Evolutionary conservation across 306 rosid genomes (phyloP), one percentile per base, ranked within the genome.

Genomic region (Betula pendula): DNA sequence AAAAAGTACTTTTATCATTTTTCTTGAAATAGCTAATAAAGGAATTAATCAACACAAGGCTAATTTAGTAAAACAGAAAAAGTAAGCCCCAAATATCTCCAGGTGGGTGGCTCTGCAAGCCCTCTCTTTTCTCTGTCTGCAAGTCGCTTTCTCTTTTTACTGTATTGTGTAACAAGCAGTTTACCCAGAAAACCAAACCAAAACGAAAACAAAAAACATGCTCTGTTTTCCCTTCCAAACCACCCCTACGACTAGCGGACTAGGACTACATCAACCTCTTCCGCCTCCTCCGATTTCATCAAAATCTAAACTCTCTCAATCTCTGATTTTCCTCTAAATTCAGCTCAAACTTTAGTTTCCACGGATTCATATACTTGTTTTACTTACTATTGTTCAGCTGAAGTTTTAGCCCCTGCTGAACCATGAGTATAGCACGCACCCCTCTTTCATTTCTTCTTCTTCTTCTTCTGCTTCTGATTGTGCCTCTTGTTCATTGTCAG

Each of bases 121-220:
- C 63, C 78, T 60, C 71, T 63, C 63, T 65, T 35, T 48, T 69
- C 20, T 58, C 52, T 62, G 73, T 72, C 62, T 43, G 24, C 53
- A 63, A 8, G 85, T 90, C 87, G 69, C 86, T 81, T 78, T 88
- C 91, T 73, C 75, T 56, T 62, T 53, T 78, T 72, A 77, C 86
- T 47, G 75, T 77, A 5, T 52, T 55, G 62, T 45, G 81, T 27
- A 22, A 73, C 24, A 35, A 74, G 47, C 82, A 20, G 81, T 75
- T 82, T 78, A 71, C 79, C 68, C n/a, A n/a, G 55, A 68, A 22
- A 65, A 38, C 17, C 19, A 52, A 6, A n/a, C n/a, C 17, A 35
- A 17, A 2, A 19, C 50, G 63, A 17, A 42, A 25, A 42, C 60
- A 75, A 56, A 67, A 1, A 83, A 76, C 73, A 87, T 89, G 83